Evolutionary conservation across 805 yeast genomes (phyloP).

Genomic region (Blastobotrys mokoenaii): DNA sequence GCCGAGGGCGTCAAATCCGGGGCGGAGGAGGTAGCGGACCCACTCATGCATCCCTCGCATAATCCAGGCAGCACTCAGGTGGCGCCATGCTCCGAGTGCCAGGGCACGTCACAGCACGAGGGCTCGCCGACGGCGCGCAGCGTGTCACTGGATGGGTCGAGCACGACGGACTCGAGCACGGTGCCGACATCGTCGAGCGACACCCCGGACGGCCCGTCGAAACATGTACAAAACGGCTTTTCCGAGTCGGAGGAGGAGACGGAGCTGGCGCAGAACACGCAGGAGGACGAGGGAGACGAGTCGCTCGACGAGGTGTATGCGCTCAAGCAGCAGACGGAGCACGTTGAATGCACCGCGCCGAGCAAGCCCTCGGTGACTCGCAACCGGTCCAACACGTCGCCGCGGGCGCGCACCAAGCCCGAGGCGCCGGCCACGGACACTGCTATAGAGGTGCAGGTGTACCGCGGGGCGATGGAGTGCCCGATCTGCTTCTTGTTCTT

Average conservation of each 20-base stretch:
- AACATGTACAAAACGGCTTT: too few species aligned
- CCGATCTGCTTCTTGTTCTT: conserved; percentile 89
- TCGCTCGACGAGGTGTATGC: too few species aligned
- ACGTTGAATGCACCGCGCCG: background rate
- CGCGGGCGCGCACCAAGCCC: too few species aligned
- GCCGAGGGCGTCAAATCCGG: too few species aligned
- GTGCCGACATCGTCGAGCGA: background rate
- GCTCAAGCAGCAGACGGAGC: too few species aligned
- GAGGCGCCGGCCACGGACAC: too few species aligned
- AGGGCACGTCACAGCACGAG: background rate
- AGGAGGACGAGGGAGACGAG: too few species aligned
- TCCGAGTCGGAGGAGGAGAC: background rate
- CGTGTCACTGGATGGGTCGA: too few species aligned
- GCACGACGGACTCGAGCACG: background rate
- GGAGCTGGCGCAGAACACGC: background rate
- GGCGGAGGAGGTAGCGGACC: too few species aligned
- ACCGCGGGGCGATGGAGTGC: conserved; percentile 69
- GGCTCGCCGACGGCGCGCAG: too few species aligned
- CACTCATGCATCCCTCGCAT: too few species aligned
- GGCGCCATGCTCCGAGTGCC: background rate
- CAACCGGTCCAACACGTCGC: background rate
- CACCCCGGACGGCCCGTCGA: background rate
- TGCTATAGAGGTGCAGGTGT: conserved; percentile 46
- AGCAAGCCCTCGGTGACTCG: background rate
- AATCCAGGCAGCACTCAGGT: background rate